Base-by-base conservation (phyloP, 2,329 filamentous ascomycete genomes). In the Phaeoacremonium minimum region DNA sequence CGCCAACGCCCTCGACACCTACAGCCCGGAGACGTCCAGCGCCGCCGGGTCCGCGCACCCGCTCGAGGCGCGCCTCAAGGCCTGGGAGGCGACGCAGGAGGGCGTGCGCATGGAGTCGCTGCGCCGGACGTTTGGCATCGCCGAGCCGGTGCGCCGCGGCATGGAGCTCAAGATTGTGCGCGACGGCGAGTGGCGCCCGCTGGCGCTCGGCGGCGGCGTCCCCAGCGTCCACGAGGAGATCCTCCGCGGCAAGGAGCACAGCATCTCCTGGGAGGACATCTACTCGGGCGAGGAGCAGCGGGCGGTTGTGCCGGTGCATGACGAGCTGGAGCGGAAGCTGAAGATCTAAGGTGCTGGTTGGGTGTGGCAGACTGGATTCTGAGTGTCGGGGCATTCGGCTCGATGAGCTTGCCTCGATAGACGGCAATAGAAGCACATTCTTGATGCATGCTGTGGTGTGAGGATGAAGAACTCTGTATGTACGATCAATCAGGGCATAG, bases 161-260 rank as follows among this genome's bases (percentile, higher is more conserved):
- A 96, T 98, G 93, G 93, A 98, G 72, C 74, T 95, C 60, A 87
- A 88, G 77, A 91, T 95, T 57, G 82, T 87, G 14, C 70, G 79
- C 44, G 80, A 84, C 42, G 84, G 87, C 46, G 81, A 87, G 62
- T 95, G 89, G 84, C 75, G 80, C 53, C 88, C 88, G 33, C 67
- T 78, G 50, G 80, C 77, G 31, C 68, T 95, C 38, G 75, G 79
- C 30, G 79, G 82, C 26, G 67, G 56, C 49, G 62, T 69, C 32
- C 73, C 77, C 9, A 80, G 80, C 55, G 73, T 97, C 35, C 90
- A 96, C 66, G 87, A 88, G 69, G 91, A 97, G 60, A 88, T 98
- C 45, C 67, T 98, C 54, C 75, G 74, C 43, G 90, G 89, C 4
- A 71, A 81, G 54, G 93, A 97, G 59, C 67, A 75, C 18, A 83